phyloP scores from a whole-genome alignment of 768 basidiomycete species.

The Termitomyces sp. region DNA sequence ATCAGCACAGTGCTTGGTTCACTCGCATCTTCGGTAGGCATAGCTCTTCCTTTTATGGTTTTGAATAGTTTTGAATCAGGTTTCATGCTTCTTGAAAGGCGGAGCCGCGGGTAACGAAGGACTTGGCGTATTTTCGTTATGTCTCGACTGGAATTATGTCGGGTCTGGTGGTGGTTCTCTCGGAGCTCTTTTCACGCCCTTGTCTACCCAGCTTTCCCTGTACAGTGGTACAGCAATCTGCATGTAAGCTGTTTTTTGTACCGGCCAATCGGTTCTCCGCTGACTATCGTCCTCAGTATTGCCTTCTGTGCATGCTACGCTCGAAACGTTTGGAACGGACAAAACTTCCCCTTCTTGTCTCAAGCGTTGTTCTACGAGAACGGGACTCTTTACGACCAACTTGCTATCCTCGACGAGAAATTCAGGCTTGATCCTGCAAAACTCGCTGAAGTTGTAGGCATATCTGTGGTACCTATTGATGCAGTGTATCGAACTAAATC shows the following conservation, averaged over 20 bases:
- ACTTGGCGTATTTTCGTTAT: slow-evolving; percentile 55
- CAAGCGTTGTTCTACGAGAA: slow-evolving; percentile 51
- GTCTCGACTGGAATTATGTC: slow-evolving; percentile 62
- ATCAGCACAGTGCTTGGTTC: slow-evolving; percentile 34
- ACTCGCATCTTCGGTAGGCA: slow-evolving; percentile 18
- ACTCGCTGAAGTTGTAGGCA: slow-evolving; percentile 27
- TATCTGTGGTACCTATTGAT: not conserved
- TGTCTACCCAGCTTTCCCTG: slow-evolving; percentile 49
- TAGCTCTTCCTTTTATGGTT: not conserved
- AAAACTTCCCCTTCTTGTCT: slow-evolving; percentile 58
- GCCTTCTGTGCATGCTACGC: slow-evolving; percentile 42
- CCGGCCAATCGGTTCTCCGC: not conserved
- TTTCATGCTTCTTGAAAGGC: slow-evolving; percentile 18
- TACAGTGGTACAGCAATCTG: slow-evolving; percentile 48
- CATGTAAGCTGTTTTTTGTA: slow-evolving; percentile 33
- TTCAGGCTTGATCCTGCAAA: slow-evolving; percentile 45
- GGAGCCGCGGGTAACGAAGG: slow-evolving; percentile 64
- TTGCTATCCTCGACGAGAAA: slow-evolving; percentile 47
- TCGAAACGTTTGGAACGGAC: slow-evolving; percentile 53
- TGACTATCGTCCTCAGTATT: slow-evolving; percentile 23
- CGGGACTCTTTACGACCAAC: slow-evolving; percentile 45
- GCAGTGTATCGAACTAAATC: not conserved
- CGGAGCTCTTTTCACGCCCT: slow-evolving; percentile 47
- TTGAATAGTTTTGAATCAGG: not conserved
- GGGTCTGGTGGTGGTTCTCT: slow-evolving; percentile 42